Evolutionary conservation across 805 yeast genomes (phyloP).

Genomic region (Lipomyces sp.): DNA sequence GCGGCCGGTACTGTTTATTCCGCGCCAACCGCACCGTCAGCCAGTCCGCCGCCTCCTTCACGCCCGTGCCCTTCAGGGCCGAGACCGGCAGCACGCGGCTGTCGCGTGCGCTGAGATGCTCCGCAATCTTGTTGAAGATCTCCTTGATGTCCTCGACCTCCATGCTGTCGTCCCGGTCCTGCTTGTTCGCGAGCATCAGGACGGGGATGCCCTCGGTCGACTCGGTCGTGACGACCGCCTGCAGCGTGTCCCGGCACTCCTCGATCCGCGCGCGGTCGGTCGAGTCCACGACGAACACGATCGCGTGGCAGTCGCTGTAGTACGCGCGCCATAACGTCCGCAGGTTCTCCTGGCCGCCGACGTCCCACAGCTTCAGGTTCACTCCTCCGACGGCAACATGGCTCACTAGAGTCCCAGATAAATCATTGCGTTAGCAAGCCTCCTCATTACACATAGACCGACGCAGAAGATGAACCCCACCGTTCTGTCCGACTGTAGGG

Average conservation of each 20-base stretch:
- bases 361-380: slow-evolving; percentile 83
- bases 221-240: slow-evolving; percentile 54
- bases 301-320: slow-evolving; percentile 82
- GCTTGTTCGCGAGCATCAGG: slow-evolving; percentile 92
- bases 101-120: slow-evolving; percentile 85
- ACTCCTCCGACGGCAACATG: slow-evolving; percentile 42
- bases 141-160: slow-evolving; percentile 79
- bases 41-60: slow-evolving; percentile 88
- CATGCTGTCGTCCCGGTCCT: slow-evolving; percentile 68
- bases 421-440: no score
- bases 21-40: slow-evolving; percentile 65
- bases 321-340: slow-evolving; percentile 85
- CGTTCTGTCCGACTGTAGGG: slow-evolving; percentile 96
- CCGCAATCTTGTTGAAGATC: slow-evolving; percentile 76
- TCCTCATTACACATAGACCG: no score
- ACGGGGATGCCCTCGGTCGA: slow-evolving; percentile 77
- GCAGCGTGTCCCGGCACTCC: slow-evolving; percentile 71
- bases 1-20: slow-evolving; percentile 60
- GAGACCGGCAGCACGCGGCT: slow-evolving; percentile 85
- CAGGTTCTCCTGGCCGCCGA: slow-evolving; percentile 90
- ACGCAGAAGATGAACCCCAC: slow-evolving; percentile 9
- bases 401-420: slow-evolving; percentile 41
- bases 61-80: slow-evolving; percentile 78
- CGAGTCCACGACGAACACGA: slow-evolving; percentile 88
- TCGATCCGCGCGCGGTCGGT: slow-evolving; percentile 78